phyloP scores from a whole-genome alignment of 768 basidiomycete genomes.

The Kwoniella bestiolae region DNA sequence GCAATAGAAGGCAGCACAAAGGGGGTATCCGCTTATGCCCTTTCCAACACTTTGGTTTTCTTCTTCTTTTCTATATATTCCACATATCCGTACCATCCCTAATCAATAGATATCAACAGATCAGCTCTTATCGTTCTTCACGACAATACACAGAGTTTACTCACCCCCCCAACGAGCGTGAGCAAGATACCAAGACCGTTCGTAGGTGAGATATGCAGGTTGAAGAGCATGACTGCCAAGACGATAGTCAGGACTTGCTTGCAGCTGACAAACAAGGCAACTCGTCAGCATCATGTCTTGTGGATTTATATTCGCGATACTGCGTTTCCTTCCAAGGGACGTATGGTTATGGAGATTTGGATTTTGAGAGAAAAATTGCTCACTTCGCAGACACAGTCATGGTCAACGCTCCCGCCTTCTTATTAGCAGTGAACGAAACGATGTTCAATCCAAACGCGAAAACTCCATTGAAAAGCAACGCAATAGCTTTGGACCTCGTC shows the following conservation, averaged over 20 bases:
- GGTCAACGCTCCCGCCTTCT: constrained; percentile 72
- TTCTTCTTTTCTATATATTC: constrained; percentile 43
- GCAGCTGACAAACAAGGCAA: constrained; percentile 58
- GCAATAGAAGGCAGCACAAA: too few species aligned
- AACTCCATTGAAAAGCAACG: constrained; percentile 74
- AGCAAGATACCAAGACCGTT: constrained; percentile 83
- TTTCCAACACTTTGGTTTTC: constrained; percentile 23
- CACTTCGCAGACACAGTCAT: constrained; percentile 58
- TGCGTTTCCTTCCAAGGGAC: constrained; percentile 62
- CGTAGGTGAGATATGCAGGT: constrained; percentile 74
- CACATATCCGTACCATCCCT: constrained; percentile 49
- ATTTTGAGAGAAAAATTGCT: too few species aligned
- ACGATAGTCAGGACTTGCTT: constrained; percentile 92
- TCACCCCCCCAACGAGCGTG: constrained; percentile 83
- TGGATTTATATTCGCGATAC: too few species aligned
- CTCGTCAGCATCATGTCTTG: too few species aligned
- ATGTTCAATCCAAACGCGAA: constrained; percentile 93
- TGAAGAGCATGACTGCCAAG: constrained; percentile 79
- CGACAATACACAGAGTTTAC: constrained; percentile 51
- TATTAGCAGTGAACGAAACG: constrained; percentile 94
- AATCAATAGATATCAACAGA: too few species aligned
- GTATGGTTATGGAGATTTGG: constrained; percentile 4
- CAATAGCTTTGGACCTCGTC: constrained; percentile 61
- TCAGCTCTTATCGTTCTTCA: not conserved
- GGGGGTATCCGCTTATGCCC: constrained; percentile 8